Base-by-base conservation (phyloP, 176 grass and related monocot genomes). In the Oryza australiensis region DNA sequence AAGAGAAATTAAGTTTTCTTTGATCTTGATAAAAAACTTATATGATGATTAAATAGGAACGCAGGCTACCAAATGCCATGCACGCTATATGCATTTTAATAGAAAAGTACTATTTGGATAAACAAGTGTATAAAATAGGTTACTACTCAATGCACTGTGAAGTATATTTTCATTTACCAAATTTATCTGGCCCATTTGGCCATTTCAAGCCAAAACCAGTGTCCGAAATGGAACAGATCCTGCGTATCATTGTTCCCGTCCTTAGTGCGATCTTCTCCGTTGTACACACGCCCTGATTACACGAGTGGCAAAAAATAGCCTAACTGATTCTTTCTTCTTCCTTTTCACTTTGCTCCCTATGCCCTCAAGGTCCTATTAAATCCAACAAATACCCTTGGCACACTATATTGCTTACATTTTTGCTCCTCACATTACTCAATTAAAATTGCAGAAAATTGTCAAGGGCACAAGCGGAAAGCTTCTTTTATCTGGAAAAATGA, bases 281-380 rank as follows among this genome's bases (percentile, higher is more conserved):
- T 80, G 38, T 9, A 78, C 37, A 78, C 37, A 29, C 38, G 18
- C 26, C 62, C 62, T 78, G 65, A 80, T 70, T 59, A 79, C 64
- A 80, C 2, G 28, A 18, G n/a, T 49, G n/a, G 12, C 70, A 7
- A 73, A 55, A 81, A 70, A 59, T 70, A 37, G 78, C 48, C 29
- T 40, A 29, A 3, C 43, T 42, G 67, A 26, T 37, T 55, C 29
- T 70, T 10, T 13, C 16, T 53, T 53, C 49, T 53, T 53, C 5
- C 4, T 22, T 27, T 57, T 18, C n/a, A 2, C 8, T 22, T 37
- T 24, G 1, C 43, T 35, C 15, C 0, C 10, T 3, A 12, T 14
- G 20, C 20, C 57, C 59, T 13, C 27, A 1, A 7, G 18, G 12
- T 74, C 55, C 1, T 18, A 1, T 1, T 0, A 12, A 74, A 83